These are phyloP conservation scores for Secale cereale DNA, from an alignment of 176 grass and related monocot genomes.

Conservation along the genomic window DNA sequence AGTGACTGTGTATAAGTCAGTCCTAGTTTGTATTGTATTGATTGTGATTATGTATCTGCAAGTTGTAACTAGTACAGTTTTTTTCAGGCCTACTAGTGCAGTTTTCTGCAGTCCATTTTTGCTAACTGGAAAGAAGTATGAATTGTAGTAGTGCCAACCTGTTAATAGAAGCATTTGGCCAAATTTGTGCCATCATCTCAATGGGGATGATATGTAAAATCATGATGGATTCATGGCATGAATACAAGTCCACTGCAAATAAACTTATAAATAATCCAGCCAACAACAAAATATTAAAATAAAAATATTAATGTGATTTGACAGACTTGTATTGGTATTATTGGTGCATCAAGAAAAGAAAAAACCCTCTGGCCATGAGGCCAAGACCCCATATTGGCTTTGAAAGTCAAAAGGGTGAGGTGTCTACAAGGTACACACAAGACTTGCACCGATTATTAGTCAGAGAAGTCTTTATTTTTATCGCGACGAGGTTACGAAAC, in stretches of 20 bases:
- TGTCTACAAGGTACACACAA: neutral
- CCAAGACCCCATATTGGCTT: neutral
- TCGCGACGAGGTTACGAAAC: neutral
- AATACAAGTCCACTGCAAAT: too few relatives aligned
- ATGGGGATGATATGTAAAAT: neutral
- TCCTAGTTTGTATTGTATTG: conserved; percentile 8
- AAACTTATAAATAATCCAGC: too few relatives aligned
- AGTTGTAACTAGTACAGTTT: neutral
- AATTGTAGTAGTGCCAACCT: neutral
- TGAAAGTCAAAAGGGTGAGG: neutral
- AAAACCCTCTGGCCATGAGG: too few relatives aligned
- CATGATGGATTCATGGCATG: neutral
- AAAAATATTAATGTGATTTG: neutral
- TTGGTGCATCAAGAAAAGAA: neutral
- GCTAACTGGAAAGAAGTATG: neutral
- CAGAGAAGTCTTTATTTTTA: neutral
- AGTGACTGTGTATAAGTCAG: neutral
- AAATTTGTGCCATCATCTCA: neutral
- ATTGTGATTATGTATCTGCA: neutral
- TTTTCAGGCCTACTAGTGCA: too few relatives aligned
- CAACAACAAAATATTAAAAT: neutral
- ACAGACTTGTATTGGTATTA: too few relatives aligned
- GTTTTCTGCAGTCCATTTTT: too few relatives aligned
- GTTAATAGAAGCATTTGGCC: neutral
- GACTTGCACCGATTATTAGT: neutral